A percentile compares a stretch with the other conserved stretches of the same genome.
Evolutionary conservation across 805 yeast species (phyloP).

Genomic region (Starmerella cellae): DNA sequence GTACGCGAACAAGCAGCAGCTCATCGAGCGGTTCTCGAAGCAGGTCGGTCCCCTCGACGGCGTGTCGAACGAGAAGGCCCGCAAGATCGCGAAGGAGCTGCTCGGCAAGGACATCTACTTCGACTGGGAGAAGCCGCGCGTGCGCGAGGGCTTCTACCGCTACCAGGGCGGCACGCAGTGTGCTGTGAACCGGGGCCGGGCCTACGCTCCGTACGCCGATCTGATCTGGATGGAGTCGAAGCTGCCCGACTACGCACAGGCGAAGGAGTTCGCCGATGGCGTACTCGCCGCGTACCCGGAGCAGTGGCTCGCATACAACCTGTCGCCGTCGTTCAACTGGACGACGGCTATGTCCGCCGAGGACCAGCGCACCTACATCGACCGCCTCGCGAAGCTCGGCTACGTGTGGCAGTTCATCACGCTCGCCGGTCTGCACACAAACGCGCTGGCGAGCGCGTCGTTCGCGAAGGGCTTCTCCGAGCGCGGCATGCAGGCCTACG

Average conservation of each 20-base stretch:
- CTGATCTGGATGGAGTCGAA: conserved; percentile 98
- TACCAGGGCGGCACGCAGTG: conserved; percentile 94
- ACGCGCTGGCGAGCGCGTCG: conserved; percentile 79
- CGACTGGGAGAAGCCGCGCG: conserved; percentile 92
- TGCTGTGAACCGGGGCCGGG: conserved; percentile 93
- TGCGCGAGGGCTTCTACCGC: conserved; percentile 93
- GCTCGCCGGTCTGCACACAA: conserved; percentile 91
- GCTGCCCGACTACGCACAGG: conserved; percentile 85
- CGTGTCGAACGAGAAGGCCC: conserved; percentile 68
- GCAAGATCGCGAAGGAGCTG: conserved; percentile 56
- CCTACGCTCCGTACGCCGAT: conserved; percentile 89
- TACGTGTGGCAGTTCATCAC: conserved; percentile 97
- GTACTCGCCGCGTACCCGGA: conserved; percentile 68
- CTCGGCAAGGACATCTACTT: conserved; percentile 61
- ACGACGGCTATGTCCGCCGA: conserved; percentile 75
- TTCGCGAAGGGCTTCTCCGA: conserved; percentile 66
- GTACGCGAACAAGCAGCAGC: conserved; percentile 45
- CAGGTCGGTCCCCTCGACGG: conserved; percentile 64
- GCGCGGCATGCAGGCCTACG: conserved; percentile 93
- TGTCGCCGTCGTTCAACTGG: conserved; percentile 98
- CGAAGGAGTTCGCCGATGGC: conserved; percentile 88
- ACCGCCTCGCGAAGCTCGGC: conserved; percentile 75
- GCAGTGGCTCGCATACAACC: conserved; percentile 93
- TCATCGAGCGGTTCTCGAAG: conserved; percentile 51
- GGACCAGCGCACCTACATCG: conserved; percentile 84